A percentile compares a stretch with the other conserved stretches of the same genome.
Evolutionary conservation across 2,329 filamentous ascomycete species (phyloP).

Genomic region (Dactylellina leptospora): DNA sequence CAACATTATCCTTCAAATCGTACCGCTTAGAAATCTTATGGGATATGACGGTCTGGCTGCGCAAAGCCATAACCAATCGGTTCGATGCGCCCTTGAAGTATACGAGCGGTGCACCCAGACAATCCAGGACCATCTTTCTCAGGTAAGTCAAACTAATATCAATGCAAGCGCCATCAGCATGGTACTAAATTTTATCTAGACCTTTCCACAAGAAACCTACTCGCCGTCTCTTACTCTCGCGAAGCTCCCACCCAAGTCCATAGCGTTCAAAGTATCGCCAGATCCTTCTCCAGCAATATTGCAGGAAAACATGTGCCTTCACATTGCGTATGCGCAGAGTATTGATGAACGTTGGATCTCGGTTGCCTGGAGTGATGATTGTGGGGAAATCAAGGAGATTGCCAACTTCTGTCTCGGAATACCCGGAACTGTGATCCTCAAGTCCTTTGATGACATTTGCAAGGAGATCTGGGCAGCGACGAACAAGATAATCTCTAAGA

Average conservation of each 20-base stretch:
- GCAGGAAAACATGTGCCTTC: constrained; percentile 80
- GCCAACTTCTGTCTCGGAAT: constrained; percentile 76
- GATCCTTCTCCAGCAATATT: constrained; percentile 77
- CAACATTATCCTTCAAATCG: constrained; percentile 79
- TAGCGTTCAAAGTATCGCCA: constrained; percentile 76
- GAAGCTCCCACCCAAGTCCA: constrained; percentile 72
- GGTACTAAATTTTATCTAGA: constrained; percentile 59
- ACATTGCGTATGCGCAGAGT: constrained; percentile 80
- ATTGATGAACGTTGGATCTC: constrained; percentile 80
- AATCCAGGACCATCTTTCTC: constrained; percentile 58
- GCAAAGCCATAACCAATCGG: constrained; percentile 69
- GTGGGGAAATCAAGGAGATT: constrained; percentile 76
- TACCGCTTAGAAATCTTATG: constrained; percentile 74
- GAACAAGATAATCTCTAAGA: constrained; percentile 73
- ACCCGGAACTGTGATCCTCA: constrained; percentile 66
- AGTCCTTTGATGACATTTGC: constrained; percentile 70
- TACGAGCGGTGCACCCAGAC: constrained; percentile 74
- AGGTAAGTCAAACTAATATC: constrained; percentile 49
- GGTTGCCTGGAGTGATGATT: constrained; percentile 81
- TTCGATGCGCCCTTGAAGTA: constrained; percentile 74
- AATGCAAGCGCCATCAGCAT: no score
- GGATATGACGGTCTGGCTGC: constrained; percentile 71
- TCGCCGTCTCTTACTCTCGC: constrained; percentile 78
- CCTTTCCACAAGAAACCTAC: constrained; percentile 65
- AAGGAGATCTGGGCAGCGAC: constrained; percentile 82